Percentiles rank a stretch among this genome's conserved stretches.
These are phyloP conservation scores for Pouteria glomerata DNA, from an alignment of 148 eudicot species.

Conservation along the genomic window DNA sequence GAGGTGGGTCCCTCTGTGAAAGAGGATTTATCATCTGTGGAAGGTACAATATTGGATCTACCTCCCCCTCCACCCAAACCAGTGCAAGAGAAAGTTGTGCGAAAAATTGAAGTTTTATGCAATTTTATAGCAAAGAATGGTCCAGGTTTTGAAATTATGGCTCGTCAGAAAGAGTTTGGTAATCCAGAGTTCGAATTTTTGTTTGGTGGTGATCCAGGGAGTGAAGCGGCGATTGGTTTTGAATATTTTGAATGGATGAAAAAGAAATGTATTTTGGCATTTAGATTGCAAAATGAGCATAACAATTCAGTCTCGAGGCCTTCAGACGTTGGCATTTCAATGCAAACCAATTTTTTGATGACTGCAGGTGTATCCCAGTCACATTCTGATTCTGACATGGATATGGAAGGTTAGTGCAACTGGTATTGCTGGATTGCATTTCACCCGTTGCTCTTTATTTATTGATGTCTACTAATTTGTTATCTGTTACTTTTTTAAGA, in stretches of 20 bases:
- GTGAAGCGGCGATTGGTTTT: constrained; percentile 51
- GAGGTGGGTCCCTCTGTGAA: constrained; percentile 9
- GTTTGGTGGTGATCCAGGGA: constrained; percentile 67
- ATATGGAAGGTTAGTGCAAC: constrained; percentile 81
- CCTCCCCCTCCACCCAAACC: constrained; percentile 51
- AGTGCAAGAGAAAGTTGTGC: constrained; percentile 35
- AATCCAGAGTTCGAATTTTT: constrained; percentile 58
- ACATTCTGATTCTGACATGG: constrained; percentile 82
- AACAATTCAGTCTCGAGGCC: constrained; percentile 16
- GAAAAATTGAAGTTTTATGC: constrained; percentile 51
- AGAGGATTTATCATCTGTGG: constrained; percentile 9
- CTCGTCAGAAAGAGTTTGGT: constrained; percentile 46
- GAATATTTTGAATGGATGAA: constrained; percentile 64
- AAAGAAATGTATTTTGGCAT: constrained; percentile 33
- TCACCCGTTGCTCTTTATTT: too few relatives aligned
- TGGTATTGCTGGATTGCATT: not conserved
- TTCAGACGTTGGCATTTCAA: constrained; percentile 20
- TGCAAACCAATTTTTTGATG: constrained; percentile 15
- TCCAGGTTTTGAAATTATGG: constrained; percentile 47
- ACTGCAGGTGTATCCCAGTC: constrained; percentile 36
- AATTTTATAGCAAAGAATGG: constrained; percentile 57
- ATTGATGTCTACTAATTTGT: too few relatives aligned
- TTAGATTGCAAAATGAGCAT: constrained; percentile 20
- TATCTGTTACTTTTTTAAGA: too few relatives aligned
- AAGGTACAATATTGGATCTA: constrained; percentile 25